These are phyloP conservation scores for Neoboletus brunneissimus DNA, from an alignment of 768 basidiomycete species.

Conservation along the genomic window DNA sequence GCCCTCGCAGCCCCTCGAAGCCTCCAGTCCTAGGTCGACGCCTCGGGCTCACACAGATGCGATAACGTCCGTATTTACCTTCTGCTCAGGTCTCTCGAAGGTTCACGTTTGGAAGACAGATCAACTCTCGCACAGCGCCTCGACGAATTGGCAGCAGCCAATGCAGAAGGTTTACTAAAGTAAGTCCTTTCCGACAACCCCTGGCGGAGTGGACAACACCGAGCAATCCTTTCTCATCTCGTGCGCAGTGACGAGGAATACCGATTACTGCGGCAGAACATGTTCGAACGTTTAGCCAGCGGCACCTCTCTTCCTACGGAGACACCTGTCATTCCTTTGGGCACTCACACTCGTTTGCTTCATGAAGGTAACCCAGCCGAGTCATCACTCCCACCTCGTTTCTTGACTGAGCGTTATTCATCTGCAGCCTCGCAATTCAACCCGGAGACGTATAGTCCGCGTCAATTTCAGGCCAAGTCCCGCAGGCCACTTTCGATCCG, in stretches of 20 bases:
- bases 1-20: constrained; percentile 24
- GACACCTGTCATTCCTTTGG: constrained; percentile 56
- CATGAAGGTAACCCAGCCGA: constrained; percentile 10
- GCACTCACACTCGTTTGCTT: constrained; percentile 32
- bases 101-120: constrained; percentile 36
- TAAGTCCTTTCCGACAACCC: constrained; percentile 34
- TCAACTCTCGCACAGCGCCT: constrained; percentile 76
- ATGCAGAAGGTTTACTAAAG: constrained; percentile 77
- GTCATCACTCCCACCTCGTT: not conserved
- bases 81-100: constrained; percentile 7
- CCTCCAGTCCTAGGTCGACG: constrained; percentile 17
- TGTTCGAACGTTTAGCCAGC: constrained; percentile 76
- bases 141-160: constrained; percentile 76
- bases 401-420: constrained; percentile 8
- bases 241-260: constrained; percentile 76
- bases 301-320: constrained; percentile 60
- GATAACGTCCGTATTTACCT: constrained; percentile 49
- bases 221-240: constrained; percentile 1
- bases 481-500: constrained; percentile 51
- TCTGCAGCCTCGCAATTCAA: constrained; percentile 18
- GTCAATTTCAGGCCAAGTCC: constrained; percentile 31
- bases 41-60: constrained; percentile 41
- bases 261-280: constrained; percentile 75
- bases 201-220: not conserved
- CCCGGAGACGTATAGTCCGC: constrained; percentile 21